These are phyloP conservation scores for Phytophthora nicotianae DNA, from an alignment of 352 stramenopile genomes.

Conservation along the genomic window DNA sequence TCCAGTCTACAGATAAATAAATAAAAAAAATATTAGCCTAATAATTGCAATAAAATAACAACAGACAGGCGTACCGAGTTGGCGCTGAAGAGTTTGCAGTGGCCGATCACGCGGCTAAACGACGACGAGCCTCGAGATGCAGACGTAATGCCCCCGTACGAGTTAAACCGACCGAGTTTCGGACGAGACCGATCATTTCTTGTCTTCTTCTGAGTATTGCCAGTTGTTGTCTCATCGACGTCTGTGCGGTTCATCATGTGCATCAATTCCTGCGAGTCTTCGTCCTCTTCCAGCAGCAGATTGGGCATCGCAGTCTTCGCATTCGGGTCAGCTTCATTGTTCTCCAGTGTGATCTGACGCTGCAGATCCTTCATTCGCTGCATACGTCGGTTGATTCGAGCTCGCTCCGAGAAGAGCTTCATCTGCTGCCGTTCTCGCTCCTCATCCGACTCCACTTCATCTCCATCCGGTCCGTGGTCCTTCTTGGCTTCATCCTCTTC, in stretches of 20 bases:
- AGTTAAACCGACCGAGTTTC: conserved; percentile 61
- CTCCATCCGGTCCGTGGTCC: conserved; percentile 36
- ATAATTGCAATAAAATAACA: conserved; percentile 4
- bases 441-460: conserved; percentile 76
- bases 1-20: conserved; percentile 15
- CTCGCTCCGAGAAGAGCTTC: conserved; percentile 84
- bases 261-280: conserved; percentile 79
- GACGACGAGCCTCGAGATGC: conserved; percentile 56
- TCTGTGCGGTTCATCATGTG: conserved; percentile 68
- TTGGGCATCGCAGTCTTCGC: conserved; percentile 49
- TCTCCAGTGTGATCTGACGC: conserved; percentile 57
- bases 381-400: conserved; percentile 85
- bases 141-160: conserved; percentile 53
- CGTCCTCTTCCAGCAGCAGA: conserved; percentile 74
- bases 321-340: conserved; percentile 37
- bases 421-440: conserved; percentile 85
- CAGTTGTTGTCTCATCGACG: conserved; percentile 23
- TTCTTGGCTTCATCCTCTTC: conserved; percentile 34
- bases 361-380: conserved; percentile 86
- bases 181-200: conserved; percentile 24
- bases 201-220: conserved; percentile 6
- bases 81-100: conserved; percentile 74
- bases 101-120: conserved; percentile 69
- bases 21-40: conserved; percentile 4
- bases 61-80: conserved; percentile 51